Base-by-base conservation (phyloP, 2,329 filamentous ascomycete genomes). In the Microcyclospora tardicrescens region DNA sequence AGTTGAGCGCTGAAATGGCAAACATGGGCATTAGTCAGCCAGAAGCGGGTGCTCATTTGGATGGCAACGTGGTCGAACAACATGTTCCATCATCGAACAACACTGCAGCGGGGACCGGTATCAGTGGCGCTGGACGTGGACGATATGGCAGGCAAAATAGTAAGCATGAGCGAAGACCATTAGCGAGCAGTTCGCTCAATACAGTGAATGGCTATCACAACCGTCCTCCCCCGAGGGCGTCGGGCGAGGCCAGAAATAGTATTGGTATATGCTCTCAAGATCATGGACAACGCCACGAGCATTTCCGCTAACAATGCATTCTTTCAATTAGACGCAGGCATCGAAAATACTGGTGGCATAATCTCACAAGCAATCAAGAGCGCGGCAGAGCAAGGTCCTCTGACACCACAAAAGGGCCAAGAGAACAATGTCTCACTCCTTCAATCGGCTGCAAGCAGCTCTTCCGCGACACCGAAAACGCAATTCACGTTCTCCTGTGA, bases 401-500 rank as follows among this genome's bases (percentile, higher is more conserved):
- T 71, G 11, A 69, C 74, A 2, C 66, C 71, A 11, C 60, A 63
- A 15, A 71, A 69, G 50, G 81, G 79, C 11, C 79, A 85, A 56
- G 83, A 89, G 55, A 91, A 85, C 60, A 69, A 80, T 46, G 89
- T 81, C 59, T 69, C 87, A 43, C 64, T 93, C 35, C 79, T 84
- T 41, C 81, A 84, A 56, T 77, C 81, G 58, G 65, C 72, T 13
- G 61, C 68, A 5, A 68, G 68, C 15, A 50, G 47, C 41, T 79
- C 75, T 52, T 57, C 73, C 3, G 77, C 72, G 28, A 77, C 83
- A 4, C 75, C 80, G 5, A 84, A 86, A 40, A 81, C 83, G 0
- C 85, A 95, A 52, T 98, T 98, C 59, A 98, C 91, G 9, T 98
- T 98, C 57, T 93, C 85, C 10, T 95, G 86, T 61, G 84, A 93